phyloP scores from a whole-genome alignment of 306 rosid genomes.

The peach (Prunus persica) region Prunus_persica_NCBIv2 NC_034009.1:42830501-42831000 shows the following conservation, averaged over 20 bases:
- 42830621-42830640: neutral
- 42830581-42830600: neutral
- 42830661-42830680: neutral
- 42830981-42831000: slow-evolving; percentile 2
- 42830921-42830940: neutral
- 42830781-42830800: no score
- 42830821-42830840: no score
- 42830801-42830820: no score
- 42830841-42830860: no score
- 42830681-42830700: no score
- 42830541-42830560: neutral
- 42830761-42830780: no score
- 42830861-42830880: no score
- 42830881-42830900: neutral
- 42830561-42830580: neutral
- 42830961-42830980: neutral
- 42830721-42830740: no score
- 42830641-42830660: neutral
- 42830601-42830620: neutral
- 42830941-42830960: neutral
- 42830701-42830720: no score
- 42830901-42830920: neutral
- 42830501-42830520: neutral
- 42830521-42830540: neutral
- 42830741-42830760: no score